phyloP scores from a whole-genome alignment of 495 filamentous ascomycete species.

The Ramalina peruviana region DNA sequence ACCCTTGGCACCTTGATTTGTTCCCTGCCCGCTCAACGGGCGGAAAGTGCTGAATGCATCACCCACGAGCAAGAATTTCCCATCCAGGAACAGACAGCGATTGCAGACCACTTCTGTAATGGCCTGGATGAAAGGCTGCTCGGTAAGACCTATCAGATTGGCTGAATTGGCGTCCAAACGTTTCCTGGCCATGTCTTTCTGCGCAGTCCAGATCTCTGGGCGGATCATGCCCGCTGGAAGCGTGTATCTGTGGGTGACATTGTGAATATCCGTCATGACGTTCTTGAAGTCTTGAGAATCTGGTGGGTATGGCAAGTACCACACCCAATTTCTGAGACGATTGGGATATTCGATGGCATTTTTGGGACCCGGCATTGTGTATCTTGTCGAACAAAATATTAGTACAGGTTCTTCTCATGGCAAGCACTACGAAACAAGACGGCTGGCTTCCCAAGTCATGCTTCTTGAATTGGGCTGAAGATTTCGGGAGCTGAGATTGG shows the following conservation, averaged over 20 bases:
- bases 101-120: constrained; percentile 39
- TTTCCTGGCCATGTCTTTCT: constrained; percentile 26
- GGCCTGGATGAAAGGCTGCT: constrained; percentile 38
- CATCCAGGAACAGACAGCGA: constrained; percentile 29
- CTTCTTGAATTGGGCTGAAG: background rate
- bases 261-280: constrained; percentile 39
- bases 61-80: constrained; percentile 38
- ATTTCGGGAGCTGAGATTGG: too few relatives aligned
- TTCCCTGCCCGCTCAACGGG: constrained; percentile 40
- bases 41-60: constrained; percentile 43
- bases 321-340: constrained; percentile 44
- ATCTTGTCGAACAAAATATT: constrained; percentile 19
- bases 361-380: constrained; percentile 29
- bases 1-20: constrained; percentile 36
- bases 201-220: constrained; percentile 29
- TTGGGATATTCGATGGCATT: constrained; percentile 26
- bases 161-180: constrained; percentile 37
- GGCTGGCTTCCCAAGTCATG: too few relatives aligned
- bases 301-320: constrained; percentile 39
- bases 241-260: constrained; percentile 30
- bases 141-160: constrained; percentile 33
- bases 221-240: constrained; percentile 34
- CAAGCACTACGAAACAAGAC: too few relatives aligned
- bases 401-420: constrained; percentile 11
- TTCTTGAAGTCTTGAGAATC: constrained; percentile 30